A percentile compares a stretch with the other conserved stretches of the same genome.
These are phyloP conservation scores for Chytriomyces sp. DNA, from an alignment of 192 early-diverging fungal species.

Conservation along the genomic window DNA sequence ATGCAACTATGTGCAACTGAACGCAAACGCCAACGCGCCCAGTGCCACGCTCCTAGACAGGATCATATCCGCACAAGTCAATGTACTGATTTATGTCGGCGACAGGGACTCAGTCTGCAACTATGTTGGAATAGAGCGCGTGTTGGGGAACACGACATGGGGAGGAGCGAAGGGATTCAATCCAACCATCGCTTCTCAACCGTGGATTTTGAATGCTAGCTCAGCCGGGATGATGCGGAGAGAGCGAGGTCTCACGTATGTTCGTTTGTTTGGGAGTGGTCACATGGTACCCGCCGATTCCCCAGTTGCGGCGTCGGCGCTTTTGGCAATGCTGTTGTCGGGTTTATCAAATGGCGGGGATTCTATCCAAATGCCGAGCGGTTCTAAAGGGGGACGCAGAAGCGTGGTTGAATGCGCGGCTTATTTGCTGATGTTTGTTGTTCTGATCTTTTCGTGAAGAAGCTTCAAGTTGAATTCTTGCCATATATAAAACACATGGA, in stretches of 20 bases:
- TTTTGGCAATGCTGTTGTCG: not conserved
- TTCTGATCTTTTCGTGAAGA: too few species aligned
- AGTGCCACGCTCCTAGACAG: constrained; percentile 6
- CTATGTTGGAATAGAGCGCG: constrained; percentile 39
- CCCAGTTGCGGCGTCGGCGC: constrained; percentile 31
- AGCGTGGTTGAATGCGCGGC: too few species aligned
- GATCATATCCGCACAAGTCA: constrained; percentile 12
- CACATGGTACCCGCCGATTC: constrained; percentile 72
- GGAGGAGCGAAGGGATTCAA: constrained; percentile 55
- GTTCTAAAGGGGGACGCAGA: too few species aligned
- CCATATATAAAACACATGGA: too few species aligned
- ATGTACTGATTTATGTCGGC: constrained; percentile 23
- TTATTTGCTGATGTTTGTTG: too few species aligned
- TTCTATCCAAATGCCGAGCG: too few species aligned
- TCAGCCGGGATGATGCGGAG: constrained; percentile 51
- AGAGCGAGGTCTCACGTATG: constrained; percentile 56
- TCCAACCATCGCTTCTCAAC: not conserved
- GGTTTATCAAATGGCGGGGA: not conserved
- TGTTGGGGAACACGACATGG: constrained; percentile 62
- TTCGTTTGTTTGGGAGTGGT: constrained; percentile 62
- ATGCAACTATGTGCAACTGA: not conserved
- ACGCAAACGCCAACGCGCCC: not conserved
- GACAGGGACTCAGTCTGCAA: not conserved
- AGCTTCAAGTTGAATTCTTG: too few species aligned
- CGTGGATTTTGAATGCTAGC: constrained; percentile 22